phyloP scores from a whole-genome alignment of 2,329 filamentous ascomycete genomes.

The Reticulascus tulasneorum region DNA sequence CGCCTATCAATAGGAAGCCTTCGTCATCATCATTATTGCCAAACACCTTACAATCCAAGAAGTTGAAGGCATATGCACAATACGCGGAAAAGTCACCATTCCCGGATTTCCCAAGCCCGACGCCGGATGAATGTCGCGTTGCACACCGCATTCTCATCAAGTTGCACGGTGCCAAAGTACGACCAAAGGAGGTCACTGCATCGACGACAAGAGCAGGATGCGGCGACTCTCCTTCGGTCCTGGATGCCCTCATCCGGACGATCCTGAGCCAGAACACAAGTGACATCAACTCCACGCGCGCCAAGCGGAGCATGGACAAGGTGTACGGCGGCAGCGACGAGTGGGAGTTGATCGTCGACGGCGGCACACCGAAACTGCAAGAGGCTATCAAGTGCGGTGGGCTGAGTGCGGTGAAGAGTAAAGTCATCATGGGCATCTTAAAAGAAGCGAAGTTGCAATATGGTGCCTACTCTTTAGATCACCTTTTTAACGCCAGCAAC shows the following conservation, averaged over 20 bases:
- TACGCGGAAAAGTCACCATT: constrained; percentile 54
- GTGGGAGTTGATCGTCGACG: constrained; percentile 37
- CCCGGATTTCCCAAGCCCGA: constrained; percentile 63
- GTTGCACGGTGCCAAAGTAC: constrained; percentile 60
- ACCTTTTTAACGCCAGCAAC: constrained; percentile 37
- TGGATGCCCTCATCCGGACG: constrained; percentile 49
- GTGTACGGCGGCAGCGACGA: constrained; percentile 38
- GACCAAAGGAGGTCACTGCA: constrained; percentile 58
- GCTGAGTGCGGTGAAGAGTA: constrained; percentile 67
- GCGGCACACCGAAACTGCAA: constrained; percentile 35
- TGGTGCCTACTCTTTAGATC: constrained; percentile 43
- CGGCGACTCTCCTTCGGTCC: constrained; percentile 45
- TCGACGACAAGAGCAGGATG: constrained; percentile 63
- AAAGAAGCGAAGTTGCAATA: constrained; percentile 51
- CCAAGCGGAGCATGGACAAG: constrained; percentile 45
- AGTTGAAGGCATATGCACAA: constrained; percentile 38
- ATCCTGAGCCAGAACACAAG: constrained; percentile 52
- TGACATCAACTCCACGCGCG: constrained; percentile 53
- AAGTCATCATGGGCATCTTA: constrained; percentile 66
- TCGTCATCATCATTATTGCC: constrained; percentile 6
- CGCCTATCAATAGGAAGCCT: constrained; percentile 8
- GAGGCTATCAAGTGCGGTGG: constrained; percentile 69
- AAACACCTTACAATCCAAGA: constrained; percentile 32
- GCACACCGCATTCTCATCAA: constrained; percentile 62
- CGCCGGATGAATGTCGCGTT: constrained; percentile 61